Evolutionary conservation across 1,284 basidiomycete species (phyloP), one percentile per base, ranked within the genome.

Genomic region (Melanopsichium pennsylvanicum): DNA sequence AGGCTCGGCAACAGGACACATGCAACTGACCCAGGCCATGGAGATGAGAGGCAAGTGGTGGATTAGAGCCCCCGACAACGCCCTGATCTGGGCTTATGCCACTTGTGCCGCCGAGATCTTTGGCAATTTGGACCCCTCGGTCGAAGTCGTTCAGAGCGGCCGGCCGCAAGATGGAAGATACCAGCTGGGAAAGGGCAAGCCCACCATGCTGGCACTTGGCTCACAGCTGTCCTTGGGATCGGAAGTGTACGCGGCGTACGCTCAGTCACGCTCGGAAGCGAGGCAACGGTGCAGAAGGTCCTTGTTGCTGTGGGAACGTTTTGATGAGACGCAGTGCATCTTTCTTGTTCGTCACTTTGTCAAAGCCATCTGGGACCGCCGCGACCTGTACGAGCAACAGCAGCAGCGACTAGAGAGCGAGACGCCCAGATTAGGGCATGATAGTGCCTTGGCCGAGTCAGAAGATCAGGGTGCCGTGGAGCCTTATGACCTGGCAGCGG

Each of bases 71-170:
- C 46, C 45, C 2, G 54, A 57, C 21, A 35, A 40, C 33, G 54
- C 54, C 9, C 18, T 57, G 21, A 57, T 57, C 35, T 57, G 54
- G 54, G 54, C 54, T 4, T 57, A 49, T 35, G 48, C 49, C 35
- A 45, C 48, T 22, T 47, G 45, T 18, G 44, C 54, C 8, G 35
- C 54, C 9, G 54, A 57, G 34, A 49, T 57, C 32, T 55, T 55
- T 32, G 51, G 51, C 15, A 34, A 10, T 1, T 38, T 55, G 27
- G 50, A 52, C 19, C n/a, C 42, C 5, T 38, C 50, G 10, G 21
- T 36, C 13, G 29, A 38, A 12, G 12, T 39, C 16, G 6, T 21
- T 13, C 29, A 16, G 7, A 7, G 29, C 13, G 22, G 5, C 12
- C 13, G 21, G 15, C 11, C 13, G 15, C n/a, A 21, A 13, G 18